A percentile compares a stretch with the other conserved stretches of the same genome.
These are phyloP conservation scores for Allium cepa DNA, from an alignment of 106 monocot genomes.

Conservation along the genomic window DNA sequence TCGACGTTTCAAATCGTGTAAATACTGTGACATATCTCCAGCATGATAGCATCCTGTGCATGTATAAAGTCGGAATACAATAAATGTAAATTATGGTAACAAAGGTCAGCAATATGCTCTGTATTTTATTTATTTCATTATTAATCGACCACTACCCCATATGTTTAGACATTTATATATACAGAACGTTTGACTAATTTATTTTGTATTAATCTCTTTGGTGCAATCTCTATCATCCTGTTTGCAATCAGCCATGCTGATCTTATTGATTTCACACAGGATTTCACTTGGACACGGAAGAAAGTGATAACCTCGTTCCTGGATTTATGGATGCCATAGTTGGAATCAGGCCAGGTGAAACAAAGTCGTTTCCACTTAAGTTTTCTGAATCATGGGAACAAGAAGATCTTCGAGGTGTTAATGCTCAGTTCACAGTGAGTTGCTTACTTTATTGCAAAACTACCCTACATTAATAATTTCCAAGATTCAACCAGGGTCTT, in stretches of 20 bases:
- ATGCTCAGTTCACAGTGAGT: constrained; percentile 90
- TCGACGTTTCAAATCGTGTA: too few species aligned
- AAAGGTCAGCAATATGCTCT: too few species aligned
- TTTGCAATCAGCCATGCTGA: not conserved
- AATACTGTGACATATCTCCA: too few species aligned
- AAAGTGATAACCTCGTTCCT: constrained; percentile 71
- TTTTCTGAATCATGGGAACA: constrained; percentile 93
- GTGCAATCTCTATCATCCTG: too few species aligned
- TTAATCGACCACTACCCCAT: too few species aligned
- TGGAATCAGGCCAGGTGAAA: constrained; percentile 86
- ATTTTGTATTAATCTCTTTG: too few species aligned
- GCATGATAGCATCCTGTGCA: too few species aligned
- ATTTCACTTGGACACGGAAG: constrained; percentile 94
- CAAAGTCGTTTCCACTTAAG: constrained; percentile 64
- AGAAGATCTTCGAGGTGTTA: constrained; percentile 79
- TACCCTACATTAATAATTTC: not conserved
- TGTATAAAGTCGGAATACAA: too few species aligned
- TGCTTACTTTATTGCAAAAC: not conserved
- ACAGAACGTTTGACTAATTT: too few species aligned
- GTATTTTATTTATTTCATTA: too few species aligned
- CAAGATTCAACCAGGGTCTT: not conserved
- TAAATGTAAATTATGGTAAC: too few species aligned
- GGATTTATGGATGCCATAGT: constrained; percentile 84
- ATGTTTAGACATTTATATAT: too few species aligned
- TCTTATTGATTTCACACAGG: constrained; percentile 26